Conservation (phyloP, 2,329 filamentous ascomycete species). For the Trichoderma endophyticum region DNA sequence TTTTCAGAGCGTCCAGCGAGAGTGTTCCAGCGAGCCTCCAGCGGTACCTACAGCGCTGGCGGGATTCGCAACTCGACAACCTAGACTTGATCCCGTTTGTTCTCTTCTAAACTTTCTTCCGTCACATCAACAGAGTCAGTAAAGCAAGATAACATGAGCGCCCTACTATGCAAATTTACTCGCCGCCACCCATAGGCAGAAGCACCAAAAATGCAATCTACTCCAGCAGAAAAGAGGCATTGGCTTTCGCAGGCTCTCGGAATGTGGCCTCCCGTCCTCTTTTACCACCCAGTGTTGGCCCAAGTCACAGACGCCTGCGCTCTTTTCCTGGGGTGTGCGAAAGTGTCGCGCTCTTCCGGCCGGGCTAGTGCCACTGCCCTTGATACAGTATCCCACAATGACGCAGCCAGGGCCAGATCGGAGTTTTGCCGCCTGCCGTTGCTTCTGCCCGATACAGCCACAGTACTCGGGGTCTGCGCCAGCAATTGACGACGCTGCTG, state of each 20-base stretch:
- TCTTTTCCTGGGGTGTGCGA: background rate
- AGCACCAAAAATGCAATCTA: background rate
- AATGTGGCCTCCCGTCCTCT: constrained; percentile 7
- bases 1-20: background rate
- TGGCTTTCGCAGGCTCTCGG: background rate
- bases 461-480: background rate
- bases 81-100: background rate
- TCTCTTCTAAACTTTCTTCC: background rate
- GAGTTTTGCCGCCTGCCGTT: constrained; percentile 10
- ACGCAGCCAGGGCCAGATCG: constrained; percentile 9
- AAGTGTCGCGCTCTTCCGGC: background rate
- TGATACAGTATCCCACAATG: constrained; percentile 6
- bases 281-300: background rate
- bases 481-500: background rate
- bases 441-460: background rate
- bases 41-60: background rate
- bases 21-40: background rate
- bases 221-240: background rate
- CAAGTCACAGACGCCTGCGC: background rate
- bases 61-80: background rate
- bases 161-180: background rate
- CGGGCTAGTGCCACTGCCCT: background rate
- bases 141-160: background rate
- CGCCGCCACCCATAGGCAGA: background rate
- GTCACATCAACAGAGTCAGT: background rate